Evolutionary conservation across 495 filamentous ascomycete species (phyloP).

Genomic region (Penicillium arizonense): DNA sequence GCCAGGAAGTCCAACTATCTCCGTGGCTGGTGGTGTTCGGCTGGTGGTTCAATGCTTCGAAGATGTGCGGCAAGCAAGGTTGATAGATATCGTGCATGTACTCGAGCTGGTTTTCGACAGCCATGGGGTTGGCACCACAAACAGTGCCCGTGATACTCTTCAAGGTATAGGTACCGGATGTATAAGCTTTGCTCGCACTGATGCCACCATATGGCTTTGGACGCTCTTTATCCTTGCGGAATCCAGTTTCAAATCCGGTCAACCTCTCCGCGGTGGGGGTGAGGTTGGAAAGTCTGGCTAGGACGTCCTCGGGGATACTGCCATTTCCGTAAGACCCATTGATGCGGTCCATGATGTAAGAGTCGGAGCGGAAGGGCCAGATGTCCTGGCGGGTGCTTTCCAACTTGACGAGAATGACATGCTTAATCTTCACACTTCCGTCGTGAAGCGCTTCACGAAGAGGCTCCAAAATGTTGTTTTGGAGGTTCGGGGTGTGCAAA

Average conservation of each 20-base stretch:
- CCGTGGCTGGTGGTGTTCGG: slow-evolving; percentile 28
- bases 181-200: slow-evolving; percentile 42
- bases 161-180: slow-evolving; percentile 48
- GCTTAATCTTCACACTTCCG: slow-evolving; percentile 32
- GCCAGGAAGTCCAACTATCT: slow-evolving; percentile 28
- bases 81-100: slow-evolving; percentile 39
- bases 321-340: slow-evolving; percentile 23
- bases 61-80: slow-evolving; percentile 40
- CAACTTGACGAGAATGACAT: slow-evolving; percentile 35
- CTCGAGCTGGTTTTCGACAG: slow-evolving; percentile 34
- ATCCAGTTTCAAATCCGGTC: slow-evolving; percentile 41
- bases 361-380: slow-evolving; percentile 33
- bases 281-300: slow-evolving; percentile 27
- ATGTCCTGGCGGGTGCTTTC: slow-evolving; percentile 42
- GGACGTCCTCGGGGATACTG: slow-evolving; percentile 22
- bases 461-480: slow-evolving; percentile 24
- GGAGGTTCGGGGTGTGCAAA: slow-evolving; percentile 35
- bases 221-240: slow-evolving; percentile 19
- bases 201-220: slow-evolving; percentile 41
- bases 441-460: slow-evolving; percentile 18
- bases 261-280: slow-evolving; percentile 40
- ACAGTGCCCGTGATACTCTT: slow-evolving; percentile 46
- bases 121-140: slow-evolving; percentile 42
- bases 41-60: slow-evolving; percentile 34
- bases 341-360: slow-evolving; percentile 29